phyloP scores from a whole-genome alignment of 2,329 filamentous ascomycete species.

The Penicillium polonicum region DNA sequence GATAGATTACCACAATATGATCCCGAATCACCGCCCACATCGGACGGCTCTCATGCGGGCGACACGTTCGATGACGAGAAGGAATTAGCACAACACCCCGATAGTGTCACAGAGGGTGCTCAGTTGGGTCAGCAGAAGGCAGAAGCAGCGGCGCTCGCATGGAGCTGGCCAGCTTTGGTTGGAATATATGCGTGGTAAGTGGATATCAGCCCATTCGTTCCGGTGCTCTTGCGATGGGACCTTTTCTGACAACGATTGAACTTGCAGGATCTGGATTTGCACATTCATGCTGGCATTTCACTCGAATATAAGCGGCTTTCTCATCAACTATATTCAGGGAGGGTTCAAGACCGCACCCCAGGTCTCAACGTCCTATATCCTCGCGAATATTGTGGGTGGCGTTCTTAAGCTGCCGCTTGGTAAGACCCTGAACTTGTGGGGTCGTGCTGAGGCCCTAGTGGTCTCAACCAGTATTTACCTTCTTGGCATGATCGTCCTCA shows the following conservation, averaged over 20 bases:
- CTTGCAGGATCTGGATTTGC: conserved; percentile 45
- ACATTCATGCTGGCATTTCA: conserved; percentile 49
- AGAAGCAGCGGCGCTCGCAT: conserved; percentile 44
- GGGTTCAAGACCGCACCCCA: conserved; percentile 52
- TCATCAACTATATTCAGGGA: conserved; percentile 53
- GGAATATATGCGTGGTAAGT: conserved; percentile 39
- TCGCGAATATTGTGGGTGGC: conserved; percentile 57
- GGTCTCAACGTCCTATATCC: conserved; percentile 53
- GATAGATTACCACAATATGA: not conserved
- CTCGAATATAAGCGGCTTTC: conserved; percentile 41
- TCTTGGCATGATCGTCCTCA: conserved; percentile 59
- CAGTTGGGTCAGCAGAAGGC: conserved; percentile 33
- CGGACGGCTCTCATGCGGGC: not conserved
- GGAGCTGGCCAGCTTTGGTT: conserved; percentile 36
- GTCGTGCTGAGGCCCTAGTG: conserved; percentile 59
- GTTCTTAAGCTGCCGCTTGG: conserved; percentile 61
- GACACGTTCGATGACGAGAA: conserved; percentile 22
- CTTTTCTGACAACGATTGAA: conserved; percentile 2
- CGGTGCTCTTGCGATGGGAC: not conserved
- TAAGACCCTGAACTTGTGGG: conserved; percentile 63
- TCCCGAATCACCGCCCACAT: not conserved
- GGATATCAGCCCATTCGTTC: not conserved
- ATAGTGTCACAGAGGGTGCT: conserved; percentile 16
- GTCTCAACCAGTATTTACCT: conserved; percentile 51
- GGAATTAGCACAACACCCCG: conserved; percentile 15